These are phyloP conservation scores for Drechslerella coelobrocha DNA, from an alignment of 2,329 filamentous ascomycete genomes.

Conservation along the genomic window DNA sequence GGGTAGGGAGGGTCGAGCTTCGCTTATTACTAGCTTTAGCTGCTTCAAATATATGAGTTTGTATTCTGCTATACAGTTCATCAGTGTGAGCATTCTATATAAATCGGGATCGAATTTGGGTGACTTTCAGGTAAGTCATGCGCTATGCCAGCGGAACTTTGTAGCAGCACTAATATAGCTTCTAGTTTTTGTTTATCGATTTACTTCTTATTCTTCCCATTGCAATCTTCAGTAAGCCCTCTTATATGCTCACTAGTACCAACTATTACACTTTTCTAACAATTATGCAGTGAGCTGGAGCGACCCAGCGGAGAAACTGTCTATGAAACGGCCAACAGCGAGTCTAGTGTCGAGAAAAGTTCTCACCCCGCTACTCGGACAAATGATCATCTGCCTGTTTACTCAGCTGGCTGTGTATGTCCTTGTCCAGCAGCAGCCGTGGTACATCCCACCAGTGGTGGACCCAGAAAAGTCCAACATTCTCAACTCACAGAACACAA, in stretches of 20 bases:
- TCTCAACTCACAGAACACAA: slow-evolving; percentile 90
- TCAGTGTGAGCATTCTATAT: slow-evolving; percentile 94
- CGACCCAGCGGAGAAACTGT: slow-evolving; percentile 77
- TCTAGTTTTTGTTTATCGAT: slow-evolving; percentile 88
- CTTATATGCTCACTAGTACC: not conserved
- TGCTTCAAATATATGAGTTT: slow-evolving; percentile 99
- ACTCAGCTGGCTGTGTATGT: slow-evolving; percentile 78
- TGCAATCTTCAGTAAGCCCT: slow-evolving; percentile 80
- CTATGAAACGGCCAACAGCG: slow-evolving; percentile 85
- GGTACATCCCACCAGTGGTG: slow-evolving; percentile 83
- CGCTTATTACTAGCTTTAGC: slow-evolving; percentile 96
- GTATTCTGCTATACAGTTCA: slow-evolving; percentile 99
- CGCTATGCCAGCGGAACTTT: slow-evolving; percentile 9
- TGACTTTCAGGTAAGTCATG: slow-evolving; percentile 76
- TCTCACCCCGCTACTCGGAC: slow-evolving; percentile 83
- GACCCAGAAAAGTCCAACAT: slow-evolving; percentile 82
- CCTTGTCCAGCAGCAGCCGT: slow-evolving; percentile 77
- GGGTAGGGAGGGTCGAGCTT: slow-evolving; percentile 82
- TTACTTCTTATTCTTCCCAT: slow-evolving; percentile 90
- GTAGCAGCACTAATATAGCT: not conserved
- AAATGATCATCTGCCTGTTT: slow-evolving; percentile 80
- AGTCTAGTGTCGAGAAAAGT: slow-evolving; percentile 93
- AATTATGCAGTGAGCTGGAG: slow-evolving; percentile 81
- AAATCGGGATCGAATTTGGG: slow-evolving; percentile 91
- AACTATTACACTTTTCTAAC: slow-evolving; percentile 39